phyloP scores from a whole-genome alignment of 352 stramenopile species.

The Globisporangium barbulae region DNA sequence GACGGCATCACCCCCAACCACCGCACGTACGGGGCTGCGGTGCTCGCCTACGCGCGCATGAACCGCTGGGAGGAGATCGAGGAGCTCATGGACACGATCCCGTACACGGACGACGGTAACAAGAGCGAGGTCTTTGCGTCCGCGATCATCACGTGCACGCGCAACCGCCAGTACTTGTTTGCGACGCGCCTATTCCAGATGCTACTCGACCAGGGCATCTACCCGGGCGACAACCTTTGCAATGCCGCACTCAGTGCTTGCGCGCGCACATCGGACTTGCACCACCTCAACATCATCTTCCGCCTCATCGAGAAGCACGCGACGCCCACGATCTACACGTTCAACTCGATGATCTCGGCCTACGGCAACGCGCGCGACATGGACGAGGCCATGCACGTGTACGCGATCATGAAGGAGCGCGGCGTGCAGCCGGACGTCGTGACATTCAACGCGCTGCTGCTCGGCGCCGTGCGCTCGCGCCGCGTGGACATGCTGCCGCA shows the following conservation, averaged over 20 bases:
- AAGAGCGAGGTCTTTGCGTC: conserved; percentile 68
- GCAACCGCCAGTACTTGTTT: conserved; percentile 62
- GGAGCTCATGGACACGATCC: conserved; percentile 52
- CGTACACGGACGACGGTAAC: conserved; percentile 48
- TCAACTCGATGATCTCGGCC: conserved; percentile 84
- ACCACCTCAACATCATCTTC: conserved; percentile 60
- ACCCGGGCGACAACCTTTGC: conserved; percentile 68
- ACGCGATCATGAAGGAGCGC: conserved; percentile 34
- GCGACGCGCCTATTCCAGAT: conserved; percentile 58
- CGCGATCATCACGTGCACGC: conserved; percentile 74
- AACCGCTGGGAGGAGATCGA: conserved; percentile 71
- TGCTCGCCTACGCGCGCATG: conserved; percentile 68
- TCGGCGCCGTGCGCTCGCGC: conserved; percentile 54
- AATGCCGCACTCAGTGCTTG: conserved; percentile 69
- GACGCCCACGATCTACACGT: conserved; percentile 66
- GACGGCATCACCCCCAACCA: conserved; percentile 56
- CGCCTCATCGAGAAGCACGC: conserved; percentile 55
- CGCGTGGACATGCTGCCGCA: conserved; percentile 42
- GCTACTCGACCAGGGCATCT: conserved; percentile 65
- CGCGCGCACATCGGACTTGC: conserved; percentile 53
- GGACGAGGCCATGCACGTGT: conserved; percentile 61
- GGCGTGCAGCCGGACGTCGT: conserved; percentile 46
- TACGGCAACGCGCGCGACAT: conserved; percentile 63
- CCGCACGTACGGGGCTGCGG: conserved; percentile 66
- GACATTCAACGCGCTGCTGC: conserved; percentile 71